These are phyloP conservation scores for barley (Hordeum vulgare) DNA, from an alignment of 176 grass and related monocot species.

Conservation along the genomic window MorexV3_pseudomolecules_assembly NC_058522.1:577535557-577536056, in stretches of 20 bases:
- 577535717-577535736: background rate
- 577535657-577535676: slow-evolving; percentile 10
- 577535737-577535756: slow-evolving; percentile 77
- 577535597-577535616: slow-evolving; percentile 89
- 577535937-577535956: background rate
- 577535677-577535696: background rate
- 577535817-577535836: slow-evolving; percentile 51
- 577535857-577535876: slow-evolving; percentile 38
- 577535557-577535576: slow-evolving; percentile 85
- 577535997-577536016: background rate
- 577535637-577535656: slow-evolving; percentile 30
- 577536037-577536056: background rate
- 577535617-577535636: slow-evolving; percentile 69
- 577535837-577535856: slow-evolving; percentile 62
- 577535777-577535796: slow-evolving; percentile 68
- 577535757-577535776: slow-evolving; percentile 82
- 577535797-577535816: slow-evolving; percentile 94
- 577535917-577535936: background rate
- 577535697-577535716: slow-evolving; percentile 6
- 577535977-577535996: background rate
- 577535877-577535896: slow-evolving; percentile 46
- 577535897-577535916: slow-evolving; percentile 60
- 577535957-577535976: slow-evolving; percentile 13
- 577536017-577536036: slow-evolving; percentile 13
- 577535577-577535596: slow-evolving; percentile 80